phyloP scores from a whole-genome alignment of 2,329 filamentous ascomycete species.

The Fusarium camptoceras region DNA sequence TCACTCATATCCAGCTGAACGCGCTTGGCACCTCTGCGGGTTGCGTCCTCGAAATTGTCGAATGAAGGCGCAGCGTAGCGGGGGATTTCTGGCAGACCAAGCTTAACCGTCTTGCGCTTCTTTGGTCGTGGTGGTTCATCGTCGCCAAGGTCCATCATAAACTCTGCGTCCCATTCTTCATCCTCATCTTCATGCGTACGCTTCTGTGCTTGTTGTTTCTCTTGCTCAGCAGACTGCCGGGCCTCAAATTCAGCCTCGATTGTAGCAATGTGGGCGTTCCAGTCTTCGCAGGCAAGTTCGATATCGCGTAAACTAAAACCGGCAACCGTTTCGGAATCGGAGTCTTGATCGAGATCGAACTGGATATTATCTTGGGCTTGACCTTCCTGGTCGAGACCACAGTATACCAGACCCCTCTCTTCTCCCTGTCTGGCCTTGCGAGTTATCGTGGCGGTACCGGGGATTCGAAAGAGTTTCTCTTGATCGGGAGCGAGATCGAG shows the following conservation, averaged over 20 bases:
- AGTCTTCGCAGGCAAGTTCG: slow-evolving; percentile 87
- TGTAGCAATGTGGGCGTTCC: slow-evolving; percentile 73
- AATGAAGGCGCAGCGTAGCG: slow-evolving; percentile 76
- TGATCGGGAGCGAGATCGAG: slow-evolving; percentile 89
- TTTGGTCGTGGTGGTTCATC: slow-evolving; percentile 66
- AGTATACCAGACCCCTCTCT: slow-evolving; percentile 62
- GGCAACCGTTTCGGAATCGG: slow-evolving; percentile 74
- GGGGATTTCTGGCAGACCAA: slow-evolving; percentile 69
- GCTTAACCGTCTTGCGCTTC: slow-evolving; percentile 73
- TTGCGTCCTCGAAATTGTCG: slow-evolving; percentile 82
- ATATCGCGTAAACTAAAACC: slow-evolving; percentile 85
- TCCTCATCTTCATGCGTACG: slow-evolving; percentile 58
- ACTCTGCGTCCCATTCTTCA: slow-evolving; percentile 73
- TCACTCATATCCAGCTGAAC: slow-evolving; percentile 90
- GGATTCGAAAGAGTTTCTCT: slow-evolving; percentile 85
- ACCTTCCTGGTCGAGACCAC: slow-evolving; percentile 54
- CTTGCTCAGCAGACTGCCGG: slow-evolving; percentile 49
- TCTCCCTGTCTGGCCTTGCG: slow-evolving; percentile 69
- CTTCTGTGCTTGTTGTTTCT: slow-evolving; percentile 48
- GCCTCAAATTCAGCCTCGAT: slow-evolving; percentile 55
- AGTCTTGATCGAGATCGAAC: slow-evolving; percentile 63
- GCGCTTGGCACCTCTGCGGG: slow-evolving; percentile 78
- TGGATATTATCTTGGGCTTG: slow-evolving; percentile 54
- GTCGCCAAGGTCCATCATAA: slow-evolving; percentile 62
- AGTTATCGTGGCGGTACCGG: slow-evolving; percentile 65